Evolutionary conservation across 83 land plant genomes (phyloP), one percentile per base, ranked within the genome.

Genomic region (Picea abies): DNA sequence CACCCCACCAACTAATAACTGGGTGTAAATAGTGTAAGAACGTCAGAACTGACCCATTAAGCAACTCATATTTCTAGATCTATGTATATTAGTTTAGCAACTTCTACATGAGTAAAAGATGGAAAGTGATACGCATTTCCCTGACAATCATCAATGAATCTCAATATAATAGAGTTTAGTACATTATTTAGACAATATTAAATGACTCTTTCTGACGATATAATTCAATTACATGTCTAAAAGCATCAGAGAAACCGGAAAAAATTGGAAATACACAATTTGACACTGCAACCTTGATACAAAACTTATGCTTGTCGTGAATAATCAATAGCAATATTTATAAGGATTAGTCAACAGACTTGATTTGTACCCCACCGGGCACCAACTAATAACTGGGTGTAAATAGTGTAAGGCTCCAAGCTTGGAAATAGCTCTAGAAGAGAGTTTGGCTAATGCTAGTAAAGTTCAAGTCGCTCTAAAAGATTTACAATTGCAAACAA

Each of bases 401-500:
- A 58, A 75, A 75, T 22, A 56, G 60, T 20, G 23, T 23, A 75
- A 75, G 60, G 58, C 78, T 75, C 60, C 78, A 75, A 49, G 26
- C 78, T 49, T 75, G 23, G 60, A 49, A 44, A 41, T 75, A 47
- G 78, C 78, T 23, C 25, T 73, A 73, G 78, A 75, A 37, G 60
- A 75, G 78, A 75, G 58, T 75, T 47, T 22, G 25, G 12, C 78
- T 75, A 75, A 11, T 75, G 22, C 60, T 75, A 75, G 78, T 75
- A 75, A 44, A 75, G 32, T 22, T 20, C 78, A 12, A 23, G 26
- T 73, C 58, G 11, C 60, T 75, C 41, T 41, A 47, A 75, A 75
- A 75, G 78, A 52, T 49, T 75, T 75, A 22, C 60, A 75, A 75
- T 75, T 41, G 29, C 23, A 75, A 44, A 75, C 23, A 5, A 58